Conservation (phyloP, 371 early-diverging fungal genomes). For the Batkoa obscura region DNA sequence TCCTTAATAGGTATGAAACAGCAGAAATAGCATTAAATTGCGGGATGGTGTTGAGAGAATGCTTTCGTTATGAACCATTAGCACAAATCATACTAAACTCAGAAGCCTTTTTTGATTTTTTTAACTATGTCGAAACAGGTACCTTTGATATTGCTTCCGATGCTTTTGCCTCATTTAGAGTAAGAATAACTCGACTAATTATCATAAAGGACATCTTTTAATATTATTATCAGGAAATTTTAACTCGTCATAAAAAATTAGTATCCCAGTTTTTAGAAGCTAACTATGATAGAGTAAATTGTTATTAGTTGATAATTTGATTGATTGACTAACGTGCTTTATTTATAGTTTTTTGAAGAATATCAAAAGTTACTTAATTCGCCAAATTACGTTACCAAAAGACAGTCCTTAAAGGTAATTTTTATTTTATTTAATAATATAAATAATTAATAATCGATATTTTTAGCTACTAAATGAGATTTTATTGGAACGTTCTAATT, state of each 20-base stretch:
- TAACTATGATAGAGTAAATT: slow-evolving; percentile 65
- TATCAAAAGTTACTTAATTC: slow-evolving; percentile 73
- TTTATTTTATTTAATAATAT: neutral
- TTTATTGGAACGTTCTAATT: slow-evolving; percentile 85
- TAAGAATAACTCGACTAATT: slow-evolving; percentile 23
- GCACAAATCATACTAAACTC: slow-evolving; percentile 66
- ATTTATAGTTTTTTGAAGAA: slow-evolving; percentile 60
- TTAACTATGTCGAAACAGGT: slow-evolving; percentile 82
- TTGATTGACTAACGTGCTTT: neutral
- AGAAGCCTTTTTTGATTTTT: slow-evolving; percentile 73
- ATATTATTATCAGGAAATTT: slow-evolving; percentile 39
- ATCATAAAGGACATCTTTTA: neutral
- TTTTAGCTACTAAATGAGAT: slow-evolving; percentile 90
- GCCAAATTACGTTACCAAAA: slow-evolving; percentile 88
- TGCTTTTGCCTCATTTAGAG: slow-evolving; percentile 93
- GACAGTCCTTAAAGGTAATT: slow-evolving; percentile 87
- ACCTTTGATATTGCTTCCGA: slow-evolving; percentile 96
- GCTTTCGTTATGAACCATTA: slow-evolving; percentile 81
- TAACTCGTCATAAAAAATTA: slow-evolving; percentile 80
- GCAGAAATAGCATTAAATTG: slow-evolving; percentile 91
- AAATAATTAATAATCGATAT: neutral
- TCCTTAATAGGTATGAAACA: slow-evolving; percentile 52
- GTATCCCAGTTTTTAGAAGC: slow-evolving; percentile 73
- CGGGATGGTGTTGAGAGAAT: slow-evolving; percentile 91
- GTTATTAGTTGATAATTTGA: neutral